Percentiles rank a stretch among this genome's conserved stretches.
These are phyloP conservation scores for Plasmodium fragile DNA, from an alignment of 169 alveolate genomes.

Conservation along the genomic window DNA sequence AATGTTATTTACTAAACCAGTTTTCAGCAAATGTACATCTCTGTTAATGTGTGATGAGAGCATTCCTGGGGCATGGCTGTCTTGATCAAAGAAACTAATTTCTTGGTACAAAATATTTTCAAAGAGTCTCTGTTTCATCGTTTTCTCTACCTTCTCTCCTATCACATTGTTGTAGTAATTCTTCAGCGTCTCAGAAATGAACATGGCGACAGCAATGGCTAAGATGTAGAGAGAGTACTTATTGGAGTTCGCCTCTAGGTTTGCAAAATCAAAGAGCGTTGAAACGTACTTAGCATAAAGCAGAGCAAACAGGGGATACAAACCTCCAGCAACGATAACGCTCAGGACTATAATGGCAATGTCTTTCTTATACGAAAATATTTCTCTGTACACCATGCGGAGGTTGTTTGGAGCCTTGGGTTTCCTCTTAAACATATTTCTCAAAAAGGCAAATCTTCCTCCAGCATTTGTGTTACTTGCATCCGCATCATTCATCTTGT, in stretches of 20 bases:
- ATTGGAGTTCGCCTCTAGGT: constrained; percentile 27
- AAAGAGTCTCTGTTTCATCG: constrained; percentile 22
- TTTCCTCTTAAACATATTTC: constrained; percentile 31
- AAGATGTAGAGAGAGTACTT: constrained; percentile 46
- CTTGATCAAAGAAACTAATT: constrained; percentile 75
- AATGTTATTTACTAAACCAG: constrained; percentile 73
- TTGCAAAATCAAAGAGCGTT: constrained; percentile 43
- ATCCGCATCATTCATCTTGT: not conserved
- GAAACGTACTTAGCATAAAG: constrained; percentile 49
- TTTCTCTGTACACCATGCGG: constrained; percentile 53
- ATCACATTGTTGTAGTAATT: constrained; percentile 57
- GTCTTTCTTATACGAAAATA: constrained; percentile 49
- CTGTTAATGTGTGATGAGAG: constrained; percentile 32
- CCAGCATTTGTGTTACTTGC: not conserved
- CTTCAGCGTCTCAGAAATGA: constrained; percentile 55
- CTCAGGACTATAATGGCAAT: constrained; percentile 16
- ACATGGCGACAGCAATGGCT: constrained; percentile 55
- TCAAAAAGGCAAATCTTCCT: constrained; percentile 12
- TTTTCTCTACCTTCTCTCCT: constrained; percentile 72
- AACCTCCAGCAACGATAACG: constrained; percentile 70
- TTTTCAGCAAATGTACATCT: constrained; percentile 75
- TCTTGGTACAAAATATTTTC: constrained; percentile 76
- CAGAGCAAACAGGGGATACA: constrained; percentile 67
- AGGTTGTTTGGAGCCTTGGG: constrained; percentile 28
- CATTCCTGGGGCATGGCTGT: constrained; percentile 52